Conservation (phyloP, 75 land plant species). For the Larix kaempferi region DNA sequence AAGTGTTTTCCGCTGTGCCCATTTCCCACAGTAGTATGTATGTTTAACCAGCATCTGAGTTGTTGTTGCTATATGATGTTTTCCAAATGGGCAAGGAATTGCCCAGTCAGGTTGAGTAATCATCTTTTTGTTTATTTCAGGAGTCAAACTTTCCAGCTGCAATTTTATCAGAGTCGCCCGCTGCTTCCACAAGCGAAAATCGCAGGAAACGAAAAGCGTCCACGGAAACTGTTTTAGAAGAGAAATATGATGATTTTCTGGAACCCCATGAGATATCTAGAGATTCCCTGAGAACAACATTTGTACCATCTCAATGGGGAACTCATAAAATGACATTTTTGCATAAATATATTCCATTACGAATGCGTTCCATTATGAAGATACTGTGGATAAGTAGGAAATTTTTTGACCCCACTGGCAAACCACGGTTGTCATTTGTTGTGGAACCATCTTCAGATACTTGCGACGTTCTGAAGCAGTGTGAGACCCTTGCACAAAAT, state of each 20-base stretch:
- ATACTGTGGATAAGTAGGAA: conserved; percentile 52
- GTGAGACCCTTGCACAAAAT: conserved; percentile 35
- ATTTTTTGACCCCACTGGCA: conserved; percentile 38
- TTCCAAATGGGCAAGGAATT: no score
- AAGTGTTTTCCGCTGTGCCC: no score
- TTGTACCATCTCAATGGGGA: conserved; percentile 26
- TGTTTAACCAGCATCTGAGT: no score
- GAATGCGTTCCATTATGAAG: conserved; percentile 29
- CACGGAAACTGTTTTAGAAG: not conserved
- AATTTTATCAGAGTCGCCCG: not conserved
- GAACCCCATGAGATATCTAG: conserved; percentile 28
- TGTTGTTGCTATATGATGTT: no score
- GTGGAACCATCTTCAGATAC: conserved; percentile 39
- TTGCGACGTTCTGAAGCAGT: conserved; percentile 39
- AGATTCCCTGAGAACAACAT: conserved; percentile 18
- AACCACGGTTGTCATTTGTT: conserved; percentile 53
- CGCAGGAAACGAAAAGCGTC: not conserved
- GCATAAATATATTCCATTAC: conserved; percentile 34
- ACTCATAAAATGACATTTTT: conserved; percentile 21
- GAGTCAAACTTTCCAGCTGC: not conserved
- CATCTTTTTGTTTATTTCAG: not conserved
- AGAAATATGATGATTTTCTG: not conserved
- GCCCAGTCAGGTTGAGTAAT: no score
- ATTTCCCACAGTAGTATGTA: no score
- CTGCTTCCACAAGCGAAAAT: not conserved